Evolutionary conservation across 257 asterid genomes (phyloP).

Genomic region (Lycium ferocissimum): DNA sequence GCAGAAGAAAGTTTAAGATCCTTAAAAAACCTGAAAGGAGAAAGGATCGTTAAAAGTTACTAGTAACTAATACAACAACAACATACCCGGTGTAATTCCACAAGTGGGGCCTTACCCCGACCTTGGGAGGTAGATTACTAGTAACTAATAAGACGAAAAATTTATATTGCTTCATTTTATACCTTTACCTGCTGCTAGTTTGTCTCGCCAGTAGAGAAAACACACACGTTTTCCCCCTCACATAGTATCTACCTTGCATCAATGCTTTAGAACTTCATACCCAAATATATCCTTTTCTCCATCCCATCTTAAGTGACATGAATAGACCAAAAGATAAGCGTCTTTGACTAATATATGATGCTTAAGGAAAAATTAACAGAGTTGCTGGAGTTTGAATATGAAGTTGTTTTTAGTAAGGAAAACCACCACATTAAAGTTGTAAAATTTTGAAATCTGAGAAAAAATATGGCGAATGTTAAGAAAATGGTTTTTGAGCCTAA

Average conservation of each 20-base stretch:
- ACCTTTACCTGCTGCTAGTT: conserved; percentile 15
- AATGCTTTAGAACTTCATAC: background rate
- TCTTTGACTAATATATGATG: background rate
- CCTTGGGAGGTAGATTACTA: too few relatives aligned
- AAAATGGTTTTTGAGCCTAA: background rate
- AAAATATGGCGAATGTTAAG: background rate
- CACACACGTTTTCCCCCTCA: background rate
- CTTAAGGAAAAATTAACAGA: background rate
- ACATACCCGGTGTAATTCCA: too few relatives aligned
- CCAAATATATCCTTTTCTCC: background rate
- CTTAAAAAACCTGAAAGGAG: conserved; percentile 11
- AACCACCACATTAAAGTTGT: background rate
- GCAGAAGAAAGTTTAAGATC: background rate
- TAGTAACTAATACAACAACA: background rate
- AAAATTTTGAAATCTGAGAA: conserved; percentile 9
- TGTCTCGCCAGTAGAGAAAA: background rate
- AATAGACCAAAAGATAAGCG: conserved; percentile 9
- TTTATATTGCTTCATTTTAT: background rate
- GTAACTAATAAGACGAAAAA: conserved; percentile 2
- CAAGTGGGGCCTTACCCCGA: too few relatives aligned
- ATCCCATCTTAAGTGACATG: background rate
- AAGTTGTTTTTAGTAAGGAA: background rate
- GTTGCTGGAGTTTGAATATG: background rate
- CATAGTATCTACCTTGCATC: conserved; percentile 19
- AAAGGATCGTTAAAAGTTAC: conserved; percentile 1